Evolutionary conservation across 768 basidiomycete genomes (phyloP).

Genomic region (Grammothele lineata): DNA sequence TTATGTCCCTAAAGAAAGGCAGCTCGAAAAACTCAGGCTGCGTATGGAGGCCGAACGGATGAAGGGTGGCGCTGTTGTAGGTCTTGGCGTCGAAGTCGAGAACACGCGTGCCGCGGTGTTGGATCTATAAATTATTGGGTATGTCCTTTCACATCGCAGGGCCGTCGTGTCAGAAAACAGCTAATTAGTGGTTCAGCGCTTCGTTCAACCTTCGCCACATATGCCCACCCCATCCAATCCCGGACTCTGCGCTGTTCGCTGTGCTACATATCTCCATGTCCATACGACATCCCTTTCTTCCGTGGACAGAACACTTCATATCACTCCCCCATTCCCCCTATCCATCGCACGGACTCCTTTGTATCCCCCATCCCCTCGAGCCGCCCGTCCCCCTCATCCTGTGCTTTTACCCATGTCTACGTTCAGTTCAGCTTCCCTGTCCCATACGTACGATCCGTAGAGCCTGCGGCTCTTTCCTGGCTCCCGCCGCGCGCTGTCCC

Average conservation of each 20-base stretch:
- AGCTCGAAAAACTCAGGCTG: constrained; percentile 57
- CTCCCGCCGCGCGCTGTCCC: not conserved
- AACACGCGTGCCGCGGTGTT: constrained; percentile 11
- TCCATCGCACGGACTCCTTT: constrained; percentile 9
- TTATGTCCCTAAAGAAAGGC: constrained; percentile 61
- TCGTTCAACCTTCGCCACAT: not conserved
- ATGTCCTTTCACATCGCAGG: not conserved
- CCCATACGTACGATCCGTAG: constrained; percentile 8
- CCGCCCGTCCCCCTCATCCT: not conserved
- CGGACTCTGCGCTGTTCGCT: constrained; percentile 7
- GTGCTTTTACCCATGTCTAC: constrained; percentile 4
- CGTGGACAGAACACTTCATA: constrained; percentile 1
- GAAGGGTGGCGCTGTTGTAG: constrained; percentile 1
- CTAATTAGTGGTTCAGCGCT: not conserved
- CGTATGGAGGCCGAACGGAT: constrained; percentile 44
- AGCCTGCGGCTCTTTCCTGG: constrained; percentile 11
- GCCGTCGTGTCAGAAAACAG: not conserved
- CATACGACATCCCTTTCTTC: constrained; percentile 1
- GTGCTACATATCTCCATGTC: constrained; percentile 5
- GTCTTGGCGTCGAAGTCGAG: constrained; percentile 10
- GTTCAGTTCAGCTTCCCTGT: constrained; percentile 8
- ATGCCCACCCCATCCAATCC: not conserved
- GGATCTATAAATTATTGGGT: constrained; percentile 19
- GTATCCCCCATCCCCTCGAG: constrained; percentile 2
- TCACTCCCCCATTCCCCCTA: not conserved